phyloP scores from a whole-genome alignment of 2,329 filamentous ascomycete species.

The Alternaria sp. region DNA sequence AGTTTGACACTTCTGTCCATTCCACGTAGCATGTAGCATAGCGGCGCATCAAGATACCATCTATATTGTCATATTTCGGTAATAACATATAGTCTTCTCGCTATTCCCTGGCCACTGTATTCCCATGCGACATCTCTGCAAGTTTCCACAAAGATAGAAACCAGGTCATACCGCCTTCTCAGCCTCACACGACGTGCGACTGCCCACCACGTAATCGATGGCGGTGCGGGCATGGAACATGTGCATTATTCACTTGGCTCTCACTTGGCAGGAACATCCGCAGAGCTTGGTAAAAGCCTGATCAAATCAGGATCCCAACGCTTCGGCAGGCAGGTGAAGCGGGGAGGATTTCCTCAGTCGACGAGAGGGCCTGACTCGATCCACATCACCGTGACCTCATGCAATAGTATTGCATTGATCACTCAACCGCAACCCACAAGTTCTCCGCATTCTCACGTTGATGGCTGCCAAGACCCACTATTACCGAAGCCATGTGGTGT shows the following conservation, averaged over 20 bases:
- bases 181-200: neutral
- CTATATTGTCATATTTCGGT: neutral
- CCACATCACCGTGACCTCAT: neutral
- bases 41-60: slow-evolving; percentile 1
- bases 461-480: neutral
- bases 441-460: neutral
- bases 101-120: neutral
- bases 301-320: neutral
- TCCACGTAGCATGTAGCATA: neutral
- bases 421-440: neutral
- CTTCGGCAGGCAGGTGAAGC: neutral
- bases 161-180: neutral
- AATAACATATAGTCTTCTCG: neutral
- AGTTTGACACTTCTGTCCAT: neutral
- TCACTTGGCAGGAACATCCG: neutral
- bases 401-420: neutral
- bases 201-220: neutral
- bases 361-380: neutral
- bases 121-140: neutral
- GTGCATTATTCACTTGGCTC: neutral
- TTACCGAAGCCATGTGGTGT: neutral
- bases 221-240: neutral
- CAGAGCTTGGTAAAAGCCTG: neutral
- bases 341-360: neutral
- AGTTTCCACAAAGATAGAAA: neutral